Conservation (phyloP, 2,329 filamentous ascomycete species). For the Fusarium sp. region DNA sequence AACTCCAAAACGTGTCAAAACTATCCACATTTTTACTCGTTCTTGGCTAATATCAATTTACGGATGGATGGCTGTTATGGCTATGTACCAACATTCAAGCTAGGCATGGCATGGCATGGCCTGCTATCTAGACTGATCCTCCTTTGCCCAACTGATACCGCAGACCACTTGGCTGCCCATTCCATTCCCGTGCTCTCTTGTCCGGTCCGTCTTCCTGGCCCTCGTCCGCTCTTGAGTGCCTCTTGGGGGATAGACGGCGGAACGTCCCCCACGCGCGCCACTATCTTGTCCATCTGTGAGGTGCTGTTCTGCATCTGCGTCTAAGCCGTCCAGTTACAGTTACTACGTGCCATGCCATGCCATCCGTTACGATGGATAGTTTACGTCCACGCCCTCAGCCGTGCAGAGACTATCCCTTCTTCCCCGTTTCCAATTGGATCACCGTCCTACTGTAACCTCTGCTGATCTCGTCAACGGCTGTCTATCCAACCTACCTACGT, state of each 20-base stretch:
- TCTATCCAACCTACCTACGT: slow-evolving; percentile 17
- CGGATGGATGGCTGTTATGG: not conserved
- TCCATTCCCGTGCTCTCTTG: slow-evolving; percentile 16
- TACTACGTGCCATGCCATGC: slow-evolving; percentile 16
- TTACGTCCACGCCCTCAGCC: slow-evolving; percentile 40
- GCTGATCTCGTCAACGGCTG: slow-evolving; percentile 43
- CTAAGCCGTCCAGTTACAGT: slow-evolving; percentile 21
- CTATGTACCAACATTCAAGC: slow-evolving; percentile 15
- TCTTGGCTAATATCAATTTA: slow-evolving; percentile 9
- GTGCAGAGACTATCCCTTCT: slow-evolving; percentile 13
- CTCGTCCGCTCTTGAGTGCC: slow-evolving; percentile 18
- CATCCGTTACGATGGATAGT: slow-evolving; percentile 16
- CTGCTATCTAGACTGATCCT: slow-evolving; percentile 7
- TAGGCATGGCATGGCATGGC: slow-evolving; percentile 4
- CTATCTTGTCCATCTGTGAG: slow-evolving; percentile 38
- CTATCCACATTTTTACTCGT: slow-evolving; percentile 26
- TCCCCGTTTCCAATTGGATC: slow-evolving; percentile 20
- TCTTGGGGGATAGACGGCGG: slow-evolving; percentile 21
- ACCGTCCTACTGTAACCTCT: slow-evolving; percentile 29
- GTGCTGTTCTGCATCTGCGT: slow-evolving; percentile 31
- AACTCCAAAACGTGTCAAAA: slow-evolving; percentile 16
- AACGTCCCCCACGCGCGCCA: slow-evolving; percentile 43
- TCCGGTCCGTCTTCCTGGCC: slow-evolving; percentile 39
- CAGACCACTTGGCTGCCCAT: slow-evolving; percentile 36
- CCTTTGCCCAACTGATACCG: slow-evolving; percentile 19